phyloP scores from a whole-genome alignment of 441 rosid genomes.

The Raphanus hybrid region DNA sequence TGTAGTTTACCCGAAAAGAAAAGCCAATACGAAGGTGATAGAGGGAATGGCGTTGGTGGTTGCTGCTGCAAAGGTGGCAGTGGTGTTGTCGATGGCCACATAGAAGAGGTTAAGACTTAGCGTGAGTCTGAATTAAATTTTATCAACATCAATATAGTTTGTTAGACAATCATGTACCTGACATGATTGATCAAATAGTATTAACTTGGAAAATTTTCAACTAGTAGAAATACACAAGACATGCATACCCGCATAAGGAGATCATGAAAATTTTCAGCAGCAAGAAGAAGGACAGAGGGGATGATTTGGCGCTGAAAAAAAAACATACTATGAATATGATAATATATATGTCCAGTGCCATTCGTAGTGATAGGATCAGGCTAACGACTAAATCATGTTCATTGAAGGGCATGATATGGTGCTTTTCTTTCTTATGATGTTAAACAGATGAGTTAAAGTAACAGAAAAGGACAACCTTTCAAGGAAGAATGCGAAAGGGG shows the following conservation, averaged over 20 bases:
- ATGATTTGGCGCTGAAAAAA: slow-evolving; percentile 54
- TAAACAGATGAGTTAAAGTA: not conserved
- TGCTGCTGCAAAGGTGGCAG: slow-evolving; percentile 92
- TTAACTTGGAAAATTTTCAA: not conserved
- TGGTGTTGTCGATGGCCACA: slow-evolving; percentile 66
- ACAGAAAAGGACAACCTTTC: slow-evolving; percentile 57
- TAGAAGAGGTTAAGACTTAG: slow-evolving; percentile 68
- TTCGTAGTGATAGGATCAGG: not conserved
- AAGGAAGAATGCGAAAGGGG: slow-evolving; percentile 73
- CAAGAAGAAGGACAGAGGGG: slow-evolving; percentile 56
- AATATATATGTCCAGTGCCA: not conserved
- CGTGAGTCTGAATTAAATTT: slow-evolving; percentile 54
- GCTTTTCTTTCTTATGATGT: not conserved
- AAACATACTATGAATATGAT: not conserved
- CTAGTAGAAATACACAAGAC: not conserved
- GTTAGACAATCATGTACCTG: not conserved
- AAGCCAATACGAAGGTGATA: slow-evolving; percentile 70
- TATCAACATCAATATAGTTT: slow-evolving; percentile 3
- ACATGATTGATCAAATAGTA: not conserved
- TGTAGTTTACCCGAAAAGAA: slow-evolving; percentile 54
- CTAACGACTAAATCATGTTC: slow-evolving; percentile 4
- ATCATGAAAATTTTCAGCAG: slow-evolving; percentile 71
- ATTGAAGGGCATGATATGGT: not conserved
- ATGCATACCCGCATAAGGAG: slow-evolving; percentile 68
- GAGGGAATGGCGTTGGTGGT: slow-evolving; percentile 78